Conservation (phyloP, 139 green algal species). For the Haematococcus sp. region DNA sequence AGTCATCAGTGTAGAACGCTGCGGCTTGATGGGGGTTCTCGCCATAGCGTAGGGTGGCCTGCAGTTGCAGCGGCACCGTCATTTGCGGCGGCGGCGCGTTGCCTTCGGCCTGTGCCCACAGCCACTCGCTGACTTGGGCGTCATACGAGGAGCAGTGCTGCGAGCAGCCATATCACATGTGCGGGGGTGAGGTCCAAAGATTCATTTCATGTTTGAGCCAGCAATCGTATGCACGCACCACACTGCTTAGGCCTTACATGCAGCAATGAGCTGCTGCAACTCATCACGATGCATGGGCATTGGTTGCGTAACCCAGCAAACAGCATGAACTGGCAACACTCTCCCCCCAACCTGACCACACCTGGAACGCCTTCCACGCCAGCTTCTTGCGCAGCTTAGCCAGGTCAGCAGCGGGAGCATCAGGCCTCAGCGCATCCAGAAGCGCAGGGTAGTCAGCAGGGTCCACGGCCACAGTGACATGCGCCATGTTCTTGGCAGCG, state of each 20-base stretch:
- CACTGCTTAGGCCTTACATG: too few relatives aligned
- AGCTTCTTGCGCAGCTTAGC: slow-evolving; percentile 68
- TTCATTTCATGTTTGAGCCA: too few relatives aligned
- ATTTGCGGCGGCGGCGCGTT: slow-evolving; percentile 58
- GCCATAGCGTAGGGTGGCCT: slow-evolving; percentile 69
- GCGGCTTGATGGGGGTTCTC: slow-evolving; percentile 99
- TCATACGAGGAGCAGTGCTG: slow-evolving; percentile 96
- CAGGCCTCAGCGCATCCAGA: slow-evolving; percentile 57
- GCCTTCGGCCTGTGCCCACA: slow-evolving; percentile 83
- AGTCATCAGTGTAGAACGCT: slow-evolving; percentile 93
- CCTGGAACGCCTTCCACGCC: slow-evolving; percentile 98
- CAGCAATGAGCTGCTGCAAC: too few relatives aligned
- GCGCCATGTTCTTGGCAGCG: slow-evolving; percentile 85
- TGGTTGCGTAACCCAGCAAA: too few relatives aligned
- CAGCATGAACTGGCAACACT: too few relatives aligned
- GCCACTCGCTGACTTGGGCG: slow-evolving; percentile 84
- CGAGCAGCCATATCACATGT: too few relatives aligned
- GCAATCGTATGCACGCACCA: too few relatives aligned
- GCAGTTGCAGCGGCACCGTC: slow-evolving; percentile 82
- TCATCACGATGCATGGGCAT: too few relatives aligned
- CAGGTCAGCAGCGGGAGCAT: slow-evolving; percentile 9
- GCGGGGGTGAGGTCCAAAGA: too few relatives aligned
- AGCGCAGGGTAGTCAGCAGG: slow-evolving; percentile 82
- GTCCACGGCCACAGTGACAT: slow-evolving; percentile 83
- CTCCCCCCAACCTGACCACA: not conserved